Evolutionary conservation across 768 basidiomycete genomes (phyloP).

Genomic region (Hericium erinaceus): DNA sequence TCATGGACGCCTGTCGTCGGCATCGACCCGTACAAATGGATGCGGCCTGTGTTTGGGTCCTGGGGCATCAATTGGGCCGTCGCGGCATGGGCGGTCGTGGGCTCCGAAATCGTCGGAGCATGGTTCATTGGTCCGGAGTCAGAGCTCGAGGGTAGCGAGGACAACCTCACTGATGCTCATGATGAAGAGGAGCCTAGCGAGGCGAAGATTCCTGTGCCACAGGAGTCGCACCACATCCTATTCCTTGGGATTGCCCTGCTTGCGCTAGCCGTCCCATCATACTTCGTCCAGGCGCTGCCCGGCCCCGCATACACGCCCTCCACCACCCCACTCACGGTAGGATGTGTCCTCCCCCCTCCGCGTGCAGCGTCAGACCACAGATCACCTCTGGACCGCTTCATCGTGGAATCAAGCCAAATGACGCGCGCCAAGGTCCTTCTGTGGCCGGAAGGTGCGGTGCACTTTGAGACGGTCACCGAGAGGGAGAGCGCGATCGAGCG

Average conservation of each 20-base stretch:
- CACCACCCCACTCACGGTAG: constrained; percentile 53
- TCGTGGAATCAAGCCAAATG: constrained; percentile 45
- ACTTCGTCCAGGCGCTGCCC: constrained; percentile 32
- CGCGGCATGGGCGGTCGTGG: constrained; percentile 66
- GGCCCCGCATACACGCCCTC: constrained; percentile 24
- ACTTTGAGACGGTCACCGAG: constrained; percentile 44
- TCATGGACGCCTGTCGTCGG: constrained; percentile 60
- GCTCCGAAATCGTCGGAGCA: constrained; percentile 40
- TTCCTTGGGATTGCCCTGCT: constrained; percentile 33
- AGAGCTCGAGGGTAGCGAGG: constrained; percentile 5
- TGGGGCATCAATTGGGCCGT: constrained; percentile 62
- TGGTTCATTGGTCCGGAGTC: constrained; percentile 44
- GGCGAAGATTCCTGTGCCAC: neutral
- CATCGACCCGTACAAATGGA: constrained; percentile 52
- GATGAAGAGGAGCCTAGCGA: neutral
- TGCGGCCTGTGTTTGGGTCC: constrained; percentile 48
- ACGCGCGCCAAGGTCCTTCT: constrained; percentile 46
- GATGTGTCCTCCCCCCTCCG: constrained; percentile 55
- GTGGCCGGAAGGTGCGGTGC: constrained; percentile 77
- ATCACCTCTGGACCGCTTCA: constrained; percentile 47
- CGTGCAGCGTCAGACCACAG: constrained; percentile 29
- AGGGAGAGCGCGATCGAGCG: constrained; percentile 37
- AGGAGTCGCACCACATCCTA: constrained; percentile 18
- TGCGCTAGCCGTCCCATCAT: constrained; percentile 48
- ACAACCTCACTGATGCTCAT: constrained; percentile 6